Percentiles rank a stretch among this genome's conserved stretches.
Conservation (phyloP, 306 rosid species). For the Dicorynia guianensis region DNA sequence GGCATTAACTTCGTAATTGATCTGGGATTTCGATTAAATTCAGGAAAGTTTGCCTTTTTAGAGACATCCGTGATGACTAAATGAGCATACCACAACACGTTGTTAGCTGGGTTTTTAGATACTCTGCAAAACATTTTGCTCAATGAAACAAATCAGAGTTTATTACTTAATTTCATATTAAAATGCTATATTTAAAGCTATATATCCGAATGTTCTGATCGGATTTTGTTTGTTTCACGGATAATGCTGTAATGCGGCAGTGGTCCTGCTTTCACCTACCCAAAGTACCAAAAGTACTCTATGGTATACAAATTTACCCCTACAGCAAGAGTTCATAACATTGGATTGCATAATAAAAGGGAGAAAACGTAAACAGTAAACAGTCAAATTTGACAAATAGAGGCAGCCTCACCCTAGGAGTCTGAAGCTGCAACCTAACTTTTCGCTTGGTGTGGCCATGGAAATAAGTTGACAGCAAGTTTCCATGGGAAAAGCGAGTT, state of each 20-base stretch:
- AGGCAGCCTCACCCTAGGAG: constrained; percentile 22
- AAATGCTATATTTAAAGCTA: background rate
- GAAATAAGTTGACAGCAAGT: constrained; percentile 34
- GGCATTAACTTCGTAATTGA: background rate
- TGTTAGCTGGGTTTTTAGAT: background rate
- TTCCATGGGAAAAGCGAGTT: constrained; percentile 30
- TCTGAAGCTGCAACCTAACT: constrained; percentile 1
- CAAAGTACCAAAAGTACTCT: background rate
- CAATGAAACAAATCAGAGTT: background rate
- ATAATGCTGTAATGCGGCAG: background rate
- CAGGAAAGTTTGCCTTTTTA: background rate
- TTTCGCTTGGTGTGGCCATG: background rate
- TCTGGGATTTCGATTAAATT: background rate
- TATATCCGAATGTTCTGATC: background rate
- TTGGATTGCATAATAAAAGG: background rate
- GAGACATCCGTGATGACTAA: background rate
- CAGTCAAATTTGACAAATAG: constrained; percentile 15
- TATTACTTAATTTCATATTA: background rate
- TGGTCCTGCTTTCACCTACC: background rate
- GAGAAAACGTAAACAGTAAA: background rate
- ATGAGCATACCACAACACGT: background rate
- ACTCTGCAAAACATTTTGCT: too few relatives aligned
- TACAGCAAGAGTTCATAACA: background rate
- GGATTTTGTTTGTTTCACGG: background rate
- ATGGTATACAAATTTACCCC: background rate